A percentile compares a stretch with the other conserved stretches of the same genome.
Conservation (phyloP, 345 rosid species). For the Camelina hispida region DNA sequence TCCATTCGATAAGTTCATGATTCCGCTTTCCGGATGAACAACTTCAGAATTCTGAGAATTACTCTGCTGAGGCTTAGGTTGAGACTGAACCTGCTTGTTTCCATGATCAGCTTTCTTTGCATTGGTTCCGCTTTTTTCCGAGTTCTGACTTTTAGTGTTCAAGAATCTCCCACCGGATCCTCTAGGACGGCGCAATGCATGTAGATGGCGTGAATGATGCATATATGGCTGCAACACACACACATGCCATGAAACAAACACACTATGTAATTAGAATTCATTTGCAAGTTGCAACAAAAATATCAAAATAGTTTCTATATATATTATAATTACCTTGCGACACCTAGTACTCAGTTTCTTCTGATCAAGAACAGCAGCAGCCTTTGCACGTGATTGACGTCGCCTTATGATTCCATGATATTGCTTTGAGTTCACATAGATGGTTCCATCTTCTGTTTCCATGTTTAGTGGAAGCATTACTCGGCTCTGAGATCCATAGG, state of each 20-base stretch:
- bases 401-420: conserved; percentile 95
- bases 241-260: conserved; percentile 6
- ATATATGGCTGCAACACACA: conserved; percentile 70
- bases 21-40: conserved; percentile 73
- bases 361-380: conserved; percentile 57
- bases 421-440: conserved; percentile 94
- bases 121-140: conserved; percentile 43
- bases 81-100: conserved; percentile 17
- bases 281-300: not conserved
- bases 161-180: conserved; percentile 97
- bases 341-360: conserved; percentile 52
- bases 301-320: not conserved
- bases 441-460: conserved; percentile 75
- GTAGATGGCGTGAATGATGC: conserved; percentile 93
- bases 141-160: conserved; percentile 55
- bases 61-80: conserved; percentile 48
- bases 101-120: conserved; percentile 39
- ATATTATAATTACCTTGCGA: conserved; percentile 66
- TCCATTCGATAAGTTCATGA: conserved; percentile 62
- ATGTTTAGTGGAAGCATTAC: conserved; percentile 82
- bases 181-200: conserved; percentile 97
- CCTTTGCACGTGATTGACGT: conserved; percentile 86
- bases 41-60: conserved; percentile 84
- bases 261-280: not conserved
- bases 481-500: conserved; percentile 75